Evolutionary conservation across 768 basidiomycete genomes (phyloP), one percentile per base, ranked within the genome.

Genomic region (Daedalea quercina): DNA sequence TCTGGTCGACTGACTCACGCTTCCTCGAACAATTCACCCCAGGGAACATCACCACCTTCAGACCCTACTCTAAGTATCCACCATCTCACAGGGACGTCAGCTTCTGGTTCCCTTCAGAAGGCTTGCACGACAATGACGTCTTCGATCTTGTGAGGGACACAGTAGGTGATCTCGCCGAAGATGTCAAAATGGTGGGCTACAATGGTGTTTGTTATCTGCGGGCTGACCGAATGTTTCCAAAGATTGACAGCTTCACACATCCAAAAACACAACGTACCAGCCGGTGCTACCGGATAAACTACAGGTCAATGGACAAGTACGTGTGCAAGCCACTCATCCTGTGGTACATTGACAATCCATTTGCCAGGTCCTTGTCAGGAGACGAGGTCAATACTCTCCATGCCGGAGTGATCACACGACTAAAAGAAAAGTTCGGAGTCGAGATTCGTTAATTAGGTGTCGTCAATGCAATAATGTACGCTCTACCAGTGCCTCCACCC

Each of bases 291-390:
- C 78, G 95, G 47, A 80, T 98, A 56, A 93, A 90, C 62, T 99
- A 98, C 67, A 76, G 94, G 53, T 96, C 94, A 25, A 95, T 98
- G 94, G 95, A 98, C 68, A 84, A 87, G 90, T 88, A 61, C 55
- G 72, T 63, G 52, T 57, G 42, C 60, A 37, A 57, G 28, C 24
- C 26, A 43, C 26, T 42, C 31, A 52, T 45, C 3, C 4, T 31
- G 28, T 31, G 11, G 12, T 19, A 3, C 6, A 3, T 19, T n/a
- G 25, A 34, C 12, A 28, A 40, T 13, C 8, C 44, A 37, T 31
- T 33, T 12, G 43, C 6, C 22, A 92, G 93, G 67, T 92, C 90
- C 8, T 67, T 98, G 56, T 84, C 88, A 15, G 94, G 94, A 59
- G 88, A 90, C 23, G 94, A 97, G 69, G 83, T 87, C 41, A 95